Evolutionary conservation across 805 yeast species (phyloP).

Genomic region (Naumovozyma baii): DNA sequence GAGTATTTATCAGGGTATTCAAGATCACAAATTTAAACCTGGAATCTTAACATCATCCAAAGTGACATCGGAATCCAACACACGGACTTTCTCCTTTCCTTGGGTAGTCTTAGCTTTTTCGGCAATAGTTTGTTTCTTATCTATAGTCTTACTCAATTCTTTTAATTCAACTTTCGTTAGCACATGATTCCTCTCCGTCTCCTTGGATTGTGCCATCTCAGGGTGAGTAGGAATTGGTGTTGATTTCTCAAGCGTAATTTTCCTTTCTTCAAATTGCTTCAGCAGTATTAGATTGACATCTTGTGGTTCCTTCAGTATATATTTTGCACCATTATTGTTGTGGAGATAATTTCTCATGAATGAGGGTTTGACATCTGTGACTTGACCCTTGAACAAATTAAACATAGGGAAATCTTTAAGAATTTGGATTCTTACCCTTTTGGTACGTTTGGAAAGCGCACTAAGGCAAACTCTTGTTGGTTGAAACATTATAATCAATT

Average conservation of each 20-base stretch:
- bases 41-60: conserved; percentile 9
- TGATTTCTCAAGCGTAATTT: conserved; percentile 1
- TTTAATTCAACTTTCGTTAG: neutral
- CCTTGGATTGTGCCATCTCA: neutral
- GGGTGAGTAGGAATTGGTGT: neutral
- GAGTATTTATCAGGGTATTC: too few species aligned
- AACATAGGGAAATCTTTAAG: conserved; percentile 53
- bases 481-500: conserved; percentile 15
- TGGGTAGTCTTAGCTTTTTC: neutral
- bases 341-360: conserved; percentile 75
- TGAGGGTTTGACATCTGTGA: conserved; percentile 66
- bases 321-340: conserved; percentile 63
- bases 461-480: conserved; percentile 34
- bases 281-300: conserved; percentile 19
- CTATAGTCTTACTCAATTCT: neutral
- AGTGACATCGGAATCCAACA: conserved; percentile 3
- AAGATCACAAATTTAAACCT: conserved; percentile 7
- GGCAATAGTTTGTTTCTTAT: neutral
- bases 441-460: conserved; percentile 40
- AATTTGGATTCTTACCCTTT: conserved; percentile 65
- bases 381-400: conserved; percentile 58
- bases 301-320: conserved; percentile 35
- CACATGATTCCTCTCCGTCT: neutral
- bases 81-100: neutral
- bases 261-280: conserved; percentile 7